Conservation (phyloP, 2,329 filamentous ascomycete species). For the Colletotrichum chrysophilum region DNA sequence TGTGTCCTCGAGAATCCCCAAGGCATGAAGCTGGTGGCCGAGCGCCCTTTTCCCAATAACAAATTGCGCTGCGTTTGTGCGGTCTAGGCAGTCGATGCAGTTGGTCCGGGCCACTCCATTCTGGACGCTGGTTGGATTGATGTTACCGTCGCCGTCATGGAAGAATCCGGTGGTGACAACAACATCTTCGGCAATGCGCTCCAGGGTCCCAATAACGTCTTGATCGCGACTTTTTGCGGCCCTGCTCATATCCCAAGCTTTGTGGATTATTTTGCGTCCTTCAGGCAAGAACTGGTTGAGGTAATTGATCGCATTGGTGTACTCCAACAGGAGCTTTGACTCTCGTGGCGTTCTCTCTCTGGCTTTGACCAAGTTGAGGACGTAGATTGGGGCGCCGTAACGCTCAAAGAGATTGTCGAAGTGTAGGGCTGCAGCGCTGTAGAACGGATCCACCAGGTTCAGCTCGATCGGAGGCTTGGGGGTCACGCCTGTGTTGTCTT, state of each 20-base stretch:
- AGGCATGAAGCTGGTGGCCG: constrained; percentile 87
- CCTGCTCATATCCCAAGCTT: constrained; percentile 97
- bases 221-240: constrained; percentile 91
- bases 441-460: constrained; percentile 96
- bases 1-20: constrained; percentile 83
- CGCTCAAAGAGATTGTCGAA: constrained; percentile 94
- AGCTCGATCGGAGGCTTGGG: constrained; percentile 97
- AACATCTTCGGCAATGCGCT: constrained; percentile 87
- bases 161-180: constrained; percentile 90
- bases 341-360: constrained; percentile 89
- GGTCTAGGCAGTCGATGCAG: constrained; percentile 96
- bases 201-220: constrained; percentile 92
- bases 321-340: constrained; percentile 88
- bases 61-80: constrained; percentile 97
- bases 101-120: constrained; percentile 95
- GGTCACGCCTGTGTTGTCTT: constrained; percentile 92
- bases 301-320: constrained; percentile 85
- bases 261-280: constrained; percentile 87
- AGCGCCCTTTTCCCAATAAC: constrained; percentile 95
- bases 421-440: constrained; percentile 88
- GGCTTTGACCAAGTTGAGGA: constrained; percentile 88
- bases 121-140: constrained; percentile 73
- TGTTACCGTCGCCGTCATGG: constrained; percentile 81
- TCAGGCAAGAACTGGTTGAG: constrained; percentile 91
- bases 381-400: constrained; percentile 91